Base-by-base conservation (phyloP, 495 filamentous ascomycete species). In the Letharia columbiana region DNA sequence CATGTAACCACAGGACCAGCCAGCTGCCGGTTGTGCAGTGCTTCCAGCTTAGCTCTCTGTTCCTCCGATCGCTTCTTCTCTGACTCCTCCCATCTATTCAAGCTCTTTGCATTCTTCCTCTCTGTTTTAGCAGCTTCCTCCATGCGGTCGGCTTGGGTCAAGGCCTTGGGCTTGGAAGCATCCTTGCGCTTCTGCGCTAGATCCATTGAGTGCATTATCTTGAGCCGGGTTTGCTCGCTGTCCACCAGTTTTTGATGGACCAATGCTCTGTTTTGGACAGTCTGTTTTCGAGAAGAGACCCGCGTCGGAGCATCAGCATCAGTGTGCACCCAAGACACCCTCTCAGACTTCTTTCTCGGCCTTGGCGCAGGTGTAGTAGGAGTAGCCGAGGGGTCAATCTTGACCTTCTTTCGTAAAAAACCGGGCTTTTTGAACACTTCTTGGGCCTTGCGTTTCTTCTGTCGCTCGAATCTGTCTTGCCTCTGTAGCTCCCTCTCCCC, bases 321-420 rank as follows among this genome's bases (percentile, higher is more conserved):
- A 2, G 88, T 86, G 10, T 90, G 92, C 40, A 97, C 81, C 91
- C 92, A 96, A 66, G 91, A 96, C 49, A 87, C 81, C 52, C 92
- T 85, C 76, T 97, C 94, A 5, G 90, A 91, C 77, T 96, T 97
- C 80, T 96, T 98, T 80, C 91, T 92, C 5, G 87, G 88, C 65
- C 89, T 83, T 28, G 88, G 80, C 20, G 82, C 75, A 39, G 77
- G 71, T 47, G 75, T 75, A 41, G 79, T 73, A 62, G 78, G 71
- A 31, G 71, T 67, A 42, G 75, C 73, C 35, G 80, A 72, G 28
- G 82, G 77, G 76, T 89, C 86, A 31, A 92, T 80, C 67, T 86
- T 88, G 69, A 87, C 84, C 72, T 78, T 82, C 70, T 88, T 89
- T 67, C 81, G 80, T 57, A 78, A 70, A 78, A 80, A 66, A 76